Base-by-base conservation (phyloP, 129 eudicot species). In the Erigeron canadensis region DNA sequence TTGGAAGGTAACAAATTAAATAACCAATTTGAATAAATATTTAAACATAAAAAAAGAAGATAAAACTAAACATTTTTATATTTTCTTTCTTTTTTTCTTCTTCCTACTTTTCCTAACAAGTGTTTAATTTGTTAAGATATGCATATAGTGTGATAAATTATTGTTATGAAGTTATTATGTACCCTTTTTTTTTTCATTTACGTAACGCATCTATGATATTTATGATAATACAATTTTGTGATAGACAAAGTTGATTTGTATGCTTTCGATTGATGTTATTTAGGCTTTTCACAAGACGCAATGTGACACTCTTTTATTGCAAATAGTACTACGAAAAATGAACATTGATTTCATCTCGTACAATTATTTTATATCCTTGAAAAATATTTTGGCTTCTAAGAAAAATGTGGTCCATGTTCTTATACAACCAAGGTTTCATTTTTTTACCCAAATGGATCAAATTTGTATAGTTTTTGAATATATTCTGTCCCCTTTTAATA, bases 401-500 rank as follows among this genome's bases (percentile, higher is more conserved):
- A 12, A 34, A 67, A 68, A 38, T 38, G 74, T 67, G 74, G 68
- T 57, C 80, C 68, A 28, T 44, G 6, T 22, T 46, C 19, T 19
- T 61, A 28, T 61, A 16, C 69, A 44, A 72, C 77, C 10, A 28
- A 22, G 77, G 63, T 47, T 76, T 76, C 19, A 34, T 60, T 50
- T 68, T 68, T 16, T 28, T 28, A 28, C 70, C 54, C 34, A 46
- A 67, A 57, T 57, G 13, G 50, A 57, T 68, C 63, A 13, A 7
- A 15, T 21, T 51, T 13, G 45, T 77, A 43, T 60, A 34, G 44
- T 37, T 76, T 76, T 76, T 10, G 4, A 18, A 58, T 37, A 46
- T 68, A 76, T 76, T 59, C 69, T 6, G n/a, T 40, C 63, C 28
- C 75, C 69, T 76, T 59, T 45, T 58, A 40, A 8, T 34, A 57